Evolutionary conservation across 306 rosid species (phyloP).

Genomic region (Cucurbita moschata): DNA sequence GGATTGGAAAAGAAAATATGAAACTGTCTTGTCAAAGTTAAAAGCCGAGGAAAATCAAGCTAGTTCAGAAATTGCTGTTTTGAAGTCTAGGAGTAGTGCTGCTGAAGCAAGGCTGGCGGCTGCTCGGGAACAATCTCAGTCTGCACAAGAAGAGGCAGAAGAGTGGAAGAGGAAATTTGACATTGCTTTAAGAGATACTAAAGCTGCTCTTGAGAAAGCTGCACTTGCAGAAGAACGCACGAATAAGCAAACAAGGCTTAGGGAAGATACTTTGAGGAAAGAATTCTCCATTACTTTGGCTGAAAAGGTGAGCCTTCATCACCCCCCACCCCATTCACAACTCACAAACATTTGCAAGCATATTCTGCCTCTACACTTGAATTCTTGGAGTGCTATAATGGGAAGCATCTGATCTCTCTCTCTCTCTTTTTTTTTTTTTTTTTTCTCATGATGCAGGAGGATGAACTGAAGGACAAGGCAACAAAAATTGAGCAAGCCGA

Average conservation of each 20-base stretch:
- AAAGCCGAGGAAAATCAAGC: conserved; percentile 79
- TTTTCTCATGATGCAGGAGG: conserved; percentile 41
- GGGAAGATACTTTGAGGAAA: conserved; percentile 90
- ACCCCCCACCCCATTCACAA: conserved; percentile 1
- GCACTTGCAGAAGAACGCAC: conserved; percentile 71
- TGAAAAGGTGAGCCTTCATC: conserved; percentile 43
- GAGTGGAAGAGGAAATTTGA: conserved; percentile 95
- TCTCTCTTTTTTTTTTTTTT: too few relatives aligned
- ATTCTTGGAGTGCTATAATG: neutral
- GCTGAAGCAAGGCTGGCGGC: conserved; percentile 93
- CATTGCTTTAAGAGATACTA: conserved; percentile 68
- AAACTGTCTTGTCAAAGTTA: conserved; percentile 47
- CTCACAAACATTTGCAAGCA: neutral
- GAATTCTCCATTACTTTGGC: conserved; percentile 61
- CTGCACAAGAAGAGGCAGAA: conserved; percentile 93
- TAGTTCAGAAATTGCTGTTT: conserved; percentile 62
- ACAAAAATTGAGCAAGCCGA: conserved; percentile 63
- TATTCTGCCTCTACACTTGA: neutral
- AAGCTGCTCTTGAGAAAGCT: conserved; percentile 80
- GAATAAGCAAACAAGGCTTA: conserved; percentile 53
- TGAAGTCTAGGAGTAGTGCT: conserved; percentile 72
- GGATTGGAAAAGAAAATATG: conserved; percentile 82
- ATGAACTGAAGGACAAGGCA: conserved; percentile 54
- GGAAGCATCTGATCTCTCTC: neutral
- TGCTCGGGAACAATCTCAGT: conserved; percentile 75